Evolutionary conservation across 2,329 filamentous ascomycete species (phyloP), one percentile per base, ranked within the genome.

Genomic region (Cryphonectria carpinicola): DNA sequence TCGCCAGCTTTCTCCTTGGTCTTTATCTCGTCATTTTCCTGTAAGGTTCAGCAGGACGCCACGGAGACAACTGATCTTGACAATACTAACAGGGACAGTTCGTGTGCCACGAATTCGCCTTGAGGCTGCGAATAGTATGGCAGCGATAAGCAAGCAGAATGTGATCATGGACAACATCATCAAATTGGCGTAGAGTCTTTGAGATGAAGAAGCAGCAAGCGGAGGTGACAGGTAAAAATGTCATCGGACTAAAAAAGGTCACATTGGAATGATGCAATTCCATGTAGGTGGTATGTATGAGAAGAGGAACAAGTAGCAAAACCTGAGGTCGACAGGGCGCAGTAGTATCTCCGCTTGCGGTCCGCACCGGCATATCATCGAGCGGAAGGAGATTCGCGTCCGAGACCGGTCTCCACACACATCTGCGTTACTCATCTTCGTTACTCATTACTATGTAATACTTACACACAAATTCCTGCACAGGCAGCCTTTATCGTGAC

Each of bases 341-440:
- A 49, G 46, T 28, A 28, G n/a, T 60, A 60, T 60, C 52, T 60
- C 37, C 54, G 54, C 17, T 28, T 37, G 35, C 65, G 65, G 65
- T 37, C 65, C 65, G 54, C 19, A 39, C 54, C 65, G 52, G 61
- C 61, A 41, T 25, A 22, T 46, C n/a, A 10, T n/a, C 14, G 11
- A 17, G 10, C 22, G 58, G 35, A 37, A 28, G 28, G 32, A 4
- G 52, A 58, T 43, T 14, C 10, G 65, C 65, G 60, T 61, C 65
- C 65, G 65, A 67, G 52, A 32, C 56, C 65, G 65, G 65, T 67
- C 35, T 66, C 35, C 35, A 43, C 65, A 19, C 13, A n/a, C n/a
- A 58, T 22, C 5, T 25, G 0, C 3, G 11, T 7, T 49, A 28
- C 28, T 32, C 6, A 58, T 22, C 5, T 25, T 2, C 3, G 11